Evolutionary conservation across 305 asterid species (phyloP).

Genomic region (Fraxinus latifolia): DNA sequence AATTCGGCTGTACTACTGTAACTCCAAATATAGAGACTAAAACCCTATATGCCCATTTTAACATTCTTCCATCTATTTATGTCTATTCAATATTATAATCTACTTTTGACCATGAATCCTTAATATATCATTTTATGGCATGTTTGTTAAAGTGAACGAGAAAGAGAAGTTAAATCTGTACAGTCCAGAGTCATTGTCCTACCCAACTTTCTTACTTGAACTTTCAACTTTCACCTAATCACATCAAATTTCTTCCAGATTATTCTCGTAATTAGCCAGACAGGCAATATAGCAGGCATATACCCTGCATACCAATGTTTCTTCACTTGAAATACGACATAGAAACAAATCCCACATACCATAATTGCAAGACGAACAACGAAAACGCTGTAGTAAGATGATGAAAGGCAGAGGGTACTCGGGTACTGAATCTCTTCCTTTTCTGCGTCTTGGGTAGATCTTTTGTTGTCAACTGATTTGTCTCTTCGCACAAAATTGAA

Average conservation of each 20-base stretch:
- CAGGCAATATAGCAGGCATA: neutral
- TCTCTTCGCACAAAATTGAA: constrained; percentile 29
- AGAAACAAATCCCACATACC: constrained; percentile 33
- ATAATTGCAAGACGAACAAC: constrained; percentile 87
- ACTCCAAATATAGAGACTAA: neutral
- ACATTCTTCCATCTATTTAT: neutral
- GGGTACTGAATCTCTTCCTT: constrained; percentile 59
- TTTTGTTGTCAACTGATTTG: constrained; percentile 31
- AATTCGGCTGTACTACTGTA: neutral
- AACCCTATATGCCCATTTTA: neutral
- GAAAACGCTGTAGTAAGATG: constrained; percentile 76
- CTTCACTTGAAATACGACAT: neutral
- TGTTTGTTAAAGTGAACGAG: neutral
- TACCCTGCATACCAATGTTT: neutral
- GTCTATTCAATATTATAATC: neutral
- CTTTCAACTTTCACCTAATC: neutral
- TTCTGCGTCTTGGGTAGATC: constrained; percentile 51
- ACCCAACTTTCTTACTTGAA: neutral
- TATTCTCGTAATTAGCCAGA: neutral
- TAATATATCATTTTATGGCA: neutral
- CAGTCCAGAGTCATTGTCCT: neutral
- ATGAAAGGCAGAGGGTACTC: constrained; percentile 54
- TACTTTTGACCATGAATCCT: neutral
- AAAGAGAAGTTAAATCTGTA: neutral
- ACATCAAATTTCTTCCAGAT: neutral